Evolutionary conservation across 495 filamentous ascomycete genomes (phyloP), one percentile per base, ranked within the genome.

Genomic region (Pyrenopolyporus hunteri): DNA sequence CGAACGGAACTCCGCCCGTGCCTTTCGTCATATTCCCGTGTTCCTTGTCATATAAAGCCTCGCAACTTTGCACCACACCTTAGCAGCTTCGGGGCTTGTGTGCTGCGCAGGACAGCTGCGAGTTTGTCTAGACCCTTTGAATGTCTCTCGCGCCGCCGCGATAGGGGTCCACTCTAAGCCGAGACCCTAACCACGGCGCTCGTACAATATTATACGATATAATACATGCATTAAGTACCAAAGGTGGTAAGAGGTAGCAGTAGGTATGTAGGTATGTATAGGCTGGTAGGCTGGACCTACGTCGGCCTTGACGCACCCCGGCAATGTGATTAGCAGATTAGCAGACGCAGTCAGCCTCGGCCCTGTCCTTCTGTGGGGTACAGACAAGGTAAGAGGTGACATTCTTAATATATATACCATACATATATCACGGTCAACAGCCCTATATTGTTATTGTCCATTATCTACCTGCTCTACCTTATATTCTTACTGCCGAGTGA

Each of bases 311-410:
- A 31, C 57, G 52, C 40, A 66, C 54, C 64, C 64, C 58, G 50
- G 44, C 53, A 49, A 56, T 28, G 48, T 59, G 43, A 58, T 59
- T 59, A 63, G 31, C 59, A 59, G 43, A 58, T 59, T 59, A 63
- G 31, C 59, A 59, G 58, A 51, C 40, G 23, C 45, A 52, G 64
- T 67, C 64, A 67, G 64, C 64, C 64, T 63, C 58, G 58, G 59
- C 47, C 58, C 46, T 56, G 48, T 51, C 54, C 53, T 63, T 37
- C n/a, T 67, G 64, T 67, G 64, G 64, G 64, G 64, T 67, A 48
- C 64, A 67, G 64, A 36, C 50, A 61, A 52, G 51, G 51, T 56
- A 56, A 50, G 35, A 36, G 22, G 32, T 16, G 13, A 11, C 44
- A 49, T 42, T 52, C 45, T 26, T n/a, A 49, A 49, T 49, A 35